Conservation (phyloP, 495 filamentous ascomycete genomes). For the Aspergillus bridgeri region DNA sequence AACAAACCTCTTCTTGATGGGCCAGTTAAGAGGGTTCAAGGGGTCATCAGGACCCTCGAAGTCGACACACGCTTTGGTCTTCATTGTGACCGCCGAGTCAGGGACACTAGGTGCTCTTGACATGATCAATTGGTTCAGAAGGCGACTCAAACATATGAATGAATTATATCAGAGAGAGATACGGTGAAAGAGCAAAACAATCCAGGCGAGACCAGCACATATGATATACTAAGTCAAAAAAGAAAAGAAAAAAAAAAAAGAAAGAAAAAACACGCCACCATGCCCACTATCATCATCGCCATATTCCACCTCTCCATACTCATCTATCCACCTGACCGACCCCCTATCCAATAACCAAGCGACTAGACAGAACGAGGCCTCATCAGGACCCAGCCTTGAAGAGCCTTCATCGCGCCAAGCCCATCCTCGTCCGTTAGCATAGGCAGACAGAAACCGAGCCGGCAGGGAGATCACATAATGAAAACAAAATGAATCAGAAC, state of each 20-base stretch:
- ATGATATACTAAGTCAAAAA: not conserved
- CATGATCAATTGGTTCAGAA: not conserved
- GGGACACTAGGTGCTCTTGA: not conserved
- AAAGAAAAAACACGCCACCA: not conserved
- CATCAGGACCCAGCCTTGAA: not conserved
- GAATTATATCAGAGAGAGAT: not conserved
- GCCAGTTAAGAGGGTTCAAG: slow-evolving; percentile 16
- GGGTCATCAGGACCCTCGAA: slow-evolving; percentile 18
- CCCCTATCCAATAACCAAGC: not conserved
- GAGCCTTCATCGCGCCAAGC: not conserved
- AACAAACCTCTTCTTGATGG: slow-evolving; percentile 11
- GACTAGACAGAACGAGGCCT: not conserved
- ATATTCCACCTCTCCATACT: not conserved
- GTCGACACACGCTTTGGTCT: slow-evolving; percentile 3
- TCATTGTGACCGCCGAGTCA: not conserved
- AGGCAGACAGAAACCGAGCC: no score
- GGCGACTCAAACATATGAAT: not conserved
- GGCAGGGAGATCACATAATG: not conserved
- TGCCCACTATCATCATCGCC: not conserved
- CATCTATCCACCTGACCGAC: not conserved
- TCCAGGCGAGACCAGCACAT: not conserved
- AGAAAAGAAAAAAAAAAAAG: not conserved
- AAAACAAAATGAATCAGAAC: not conserved
- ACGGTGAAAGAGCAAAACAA: not conserved
- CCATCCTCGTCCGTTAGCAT: not conserved